Conservation (phyloP, 305 asterid species). For the Fraxinus nigra region DNA sequence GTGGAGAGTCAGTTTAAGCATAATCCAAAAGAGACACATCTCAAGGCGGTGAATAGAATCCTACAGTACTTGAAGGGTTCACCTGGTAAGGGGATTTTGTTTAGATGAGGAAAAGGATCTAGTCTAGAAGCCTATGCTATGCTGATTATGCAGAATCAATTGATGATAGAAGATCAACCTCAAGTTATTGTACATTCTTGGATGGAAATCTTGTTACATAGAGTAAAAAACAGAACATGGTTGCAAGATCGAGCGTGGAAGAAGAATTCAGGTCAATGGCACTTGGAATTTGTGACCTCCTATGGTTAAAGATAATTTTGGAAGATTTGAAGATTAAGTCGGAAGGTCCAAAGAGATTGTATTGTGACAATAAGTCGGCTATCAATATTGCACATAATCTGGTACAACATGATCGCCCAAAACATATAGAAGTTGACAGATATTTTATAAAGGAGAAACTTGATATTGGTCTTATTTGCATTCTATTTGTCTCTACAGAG, state of each 20-base stretch:
- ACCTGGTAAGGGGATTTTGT: background rate
- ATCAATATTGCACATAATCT: background rate
- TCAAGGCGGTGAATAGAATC: too few species aligned
- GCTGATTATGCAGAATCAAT: background rate
- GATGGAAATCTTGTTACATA: background rate
- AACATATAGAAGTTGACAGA: background rate
- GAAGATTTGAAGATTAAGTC: background rate
- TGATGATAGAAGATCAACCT: background rate
- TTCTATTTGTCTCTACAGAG: background rate
- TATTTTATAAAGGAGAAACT: background rate
- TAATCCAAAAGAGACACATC: background rate
- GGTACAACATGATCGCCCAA: background rate
- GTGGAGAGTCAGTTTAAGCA: background rate
- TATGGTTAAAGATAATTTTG: background rate
- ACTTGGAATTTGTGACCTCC: background rate
- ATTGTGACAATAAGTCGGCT: background rate
- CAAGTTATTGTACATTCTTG: background rate
- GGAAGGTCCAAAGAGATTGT: background rate
- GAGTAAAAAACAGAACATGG: background rate
- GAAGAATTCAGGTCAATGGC: background rate
- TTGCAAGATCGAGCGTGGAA: background rate
- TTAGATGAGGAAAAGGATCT: background rate
- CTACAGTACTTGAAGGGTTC: background rate
- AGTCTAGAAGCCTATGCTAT: background rate
- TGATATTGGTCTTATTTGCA: background rate